Evolutionary conservation across 2,329 filamentous ascomycete species (phyloP), one percentile per base, ranked within the genome.

Genomic region (Xylaria sp.): DNA sequence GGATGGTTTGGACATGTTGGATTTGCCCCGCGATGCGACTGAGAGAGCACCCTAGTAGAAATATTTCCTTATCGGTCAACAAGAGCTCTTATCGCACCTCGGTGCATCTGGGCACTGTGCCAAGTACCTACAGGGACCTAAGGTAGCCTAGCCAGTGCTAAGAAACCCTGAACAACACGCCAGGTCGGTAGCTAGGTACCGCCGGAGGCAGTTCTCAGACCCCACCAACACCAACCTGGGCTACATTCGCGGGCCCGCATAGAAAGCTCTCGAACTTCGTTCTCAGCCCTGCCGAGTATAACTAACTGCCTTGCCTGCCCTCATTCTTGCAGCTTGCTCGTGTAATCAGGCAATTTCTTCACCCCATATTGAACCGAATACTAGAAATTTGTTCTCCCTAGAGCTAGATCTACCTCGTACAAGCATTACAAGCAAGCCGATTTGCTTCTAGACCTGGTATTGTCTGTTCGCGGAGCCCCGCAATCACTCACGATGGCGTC

Each of bases 401-500:
- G 23, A 55, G n/a, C 25, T 52, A 55, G n/a, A n/a, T 52, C 31
- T 36, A 25, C 41, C 51, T 58, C 43, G 39, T 64, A 25, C 3
- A 54, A 36, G n/a, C 48, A 49, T 13, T 39, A 25, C 12, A 39
- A 25, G 36, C 5, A 28, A 23, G 8, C n/a, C 9, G 20, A 18
- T 33, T 57, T 13, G 31, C 23, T 36, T 43, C 28, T 25, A 10
- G 13, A 43, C 23, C 18, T 25, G 28, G 18, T 18, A 58, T 60
- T 18, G 56, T 33, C 59, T 43, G 58, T 54, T 64, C 46, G 3
- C 20, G 28, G 9, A 18, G 57, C 67, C 60, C 51, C 49, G 52
- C 57, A 54, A 57, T 64, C 70, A 73, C 66, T 64, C 70, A 73
- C 66, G 63, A 90, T 89, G 88, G 82, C 87, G 77, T 87, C 86